These are phyloP conservation scores for Tetrahymena borealis DNA, from an alignment of 73 alveolate genomes.

Conservation along the genomic window DNA sequence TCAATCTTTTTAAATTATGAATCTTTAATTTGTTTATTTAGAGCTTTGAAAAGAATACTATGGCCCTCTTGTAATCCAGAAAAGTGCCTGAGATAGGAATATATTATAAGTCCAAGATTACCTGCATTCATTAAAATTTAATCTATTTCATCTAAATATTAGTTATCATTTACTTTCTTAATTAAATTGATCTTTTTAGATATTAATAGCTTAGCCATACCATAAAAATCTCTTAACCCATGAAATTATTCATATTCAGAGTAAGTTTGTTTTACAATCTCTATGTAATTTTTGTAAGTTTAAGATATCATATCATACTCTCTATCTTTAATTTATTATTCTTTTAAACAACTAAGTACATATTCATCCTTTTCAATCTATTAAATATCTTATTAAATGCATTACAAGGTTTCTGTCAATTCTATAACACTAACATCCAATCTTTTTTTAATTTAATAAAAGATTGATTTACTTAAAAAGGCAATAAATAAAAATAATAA, in stretches of 20 bases:
- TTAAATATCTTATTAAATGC: too few relatives aligned
- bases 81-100: neutral
- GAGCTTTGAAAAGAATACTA: too few relatives aligned
- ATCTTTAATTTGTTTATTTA: neutral
- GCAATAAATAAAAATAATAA: too few relatives aligned
- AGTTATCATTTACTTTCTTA: neutral
- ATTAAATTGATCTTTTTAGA: neutral
- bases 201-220: neutral
- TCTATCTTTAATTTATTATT: neutral
- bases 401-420: too few relatives aligned
- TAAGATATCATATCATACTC: neutral
- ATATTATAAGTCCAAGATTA: neutral
- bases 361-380: too few relatives aligned
- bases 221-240: constrained; percentile 75
- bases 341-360: too few relatives aligned
- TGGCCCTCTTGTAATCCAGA: neutral
- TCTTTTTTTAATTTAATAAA: too few relatives aligned
- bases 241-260: constrained; percentile 31
- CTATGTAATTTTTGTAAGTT: neutral
- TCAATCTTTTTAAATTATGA: neutral
- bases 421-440: too few relatives aligned
- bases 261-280: neutral
- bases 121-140: neutral
- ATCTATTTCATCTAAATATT: neutral
- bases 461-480: too few relatives aligned